phyloP scores from a whole-genome alignment of 768 basidiomycete genomes.

The Lactarius indigo region DNA sequence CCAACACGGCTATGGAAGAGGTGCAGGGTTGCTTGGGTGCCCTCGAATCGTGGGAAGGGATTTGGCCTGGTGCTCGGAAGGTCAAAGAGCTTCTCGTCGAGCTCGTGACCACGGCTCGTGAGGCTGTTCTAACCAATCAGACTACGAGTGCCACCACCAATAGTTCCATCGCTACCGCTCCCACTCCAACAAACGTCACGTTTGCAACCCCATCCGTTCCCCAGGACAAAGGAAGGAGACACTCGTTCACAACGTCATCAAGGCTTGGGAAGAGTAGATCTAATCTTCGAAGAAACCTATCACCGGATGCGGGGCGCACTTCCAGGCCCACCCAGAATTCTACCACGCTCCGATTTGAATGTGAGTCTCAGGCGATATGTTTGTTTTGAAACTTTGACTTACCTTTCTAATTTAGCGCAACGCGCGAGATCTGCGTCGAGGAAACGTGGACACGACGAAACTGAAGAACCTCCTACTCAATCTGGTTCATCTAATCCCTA shows the following conservation, averaged over 20 bases:
- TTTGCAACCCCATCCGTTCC: conserved; percentile 12
- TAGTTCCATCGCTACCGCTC: conserved; percentile 17
- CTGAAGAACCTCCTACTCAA: conserved; percentile 46
- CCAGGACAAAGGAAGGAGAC: conserved; percentile 22
- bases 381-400: conserved; percentile 7
- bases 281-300: conserved; percentile 32
- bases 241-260: conserved; percentile 24
- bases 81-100: conserved; percentile 79
- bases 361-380: conserved; percentile 28
- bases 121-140: conserved; percentile 48
- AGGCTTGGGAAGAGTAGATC: conserved; percentile 27
- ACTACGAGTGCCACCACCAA: conserved; percentile 27
- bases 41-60: conserved; percentile 77
- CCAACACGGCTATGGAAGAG: conserved; percentile 77
- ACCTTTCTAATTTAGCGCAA: conserved; percentile 42
- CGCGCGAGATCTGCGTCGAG: conserved; percentile 75
- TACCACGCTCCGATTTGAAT: conserved; percentile 32
- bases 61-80: conserved; percentile 85
- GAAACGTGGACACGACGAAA: conserved; percentile 67
- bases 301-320: conserved; percentile 33
- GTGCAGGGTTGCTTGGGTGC: conserved; percentile 68
- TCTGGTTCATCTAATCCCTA: conserved; percentile 24
- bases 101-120: conserved; percentile 62
- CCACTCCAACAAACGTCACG: conserved; percentile 2
- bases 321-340: conserved; percentile 30